Evolutionary conservation across 1,284 basidiomycete species (phyloP).

Genomic region (Austroboletus novae-zelandiae): DNA sequence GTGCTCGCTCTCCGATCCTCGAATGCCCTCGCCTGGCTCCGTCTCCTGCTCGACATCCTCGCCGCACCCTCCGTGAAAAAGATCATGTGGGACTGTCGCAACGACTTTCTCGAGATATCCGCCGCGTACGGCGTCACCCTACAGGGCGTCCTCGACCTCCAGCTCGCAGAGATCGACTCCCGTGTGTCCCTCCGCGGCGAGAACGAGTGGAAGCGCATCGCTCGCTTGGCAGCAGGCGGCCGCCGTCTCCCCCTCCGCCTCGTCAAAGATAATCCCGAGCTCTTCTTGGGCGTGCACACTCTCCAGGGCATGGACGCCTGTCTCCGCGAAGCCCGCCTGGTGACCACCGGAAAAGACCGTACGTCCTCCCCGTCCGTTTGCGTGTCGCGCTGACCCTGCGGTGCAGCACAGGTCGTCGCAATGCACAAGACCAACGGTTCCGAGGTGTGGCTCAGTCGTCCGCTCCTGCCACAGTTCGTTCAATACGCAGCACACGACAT

Average conservation of each 20-base stretch:
- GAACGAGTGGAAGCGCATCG: conserved; percentile 29
- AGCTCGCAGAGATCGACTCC: conserved; percentile 40
- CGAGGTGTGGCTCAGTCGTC: conserved; percentile 36
- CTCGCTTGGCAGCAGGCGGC: conserved; percentile 29
- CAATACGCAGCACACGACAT: conserved; percentile 44
- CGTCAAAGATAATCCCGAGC: conserved; percentile 24
- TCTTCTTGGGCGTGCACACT: conserved; percentile 32
- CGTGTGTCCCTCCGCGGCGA: conserved; percentile 32
- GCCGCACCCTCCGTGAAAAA: conserved; percentile 33
- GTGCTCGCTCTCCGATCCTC: conserved; percentile 30
- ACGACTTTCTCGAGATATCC: conserved; percentile 41
- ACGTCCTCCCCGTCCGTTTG: neutral
- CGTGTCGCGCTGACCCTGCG: neutral
- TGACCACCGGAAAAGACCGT: conserved; percentile 30
- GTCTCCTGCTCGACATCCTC: conserved; percentile 30
- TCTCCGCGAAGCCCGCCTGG: conserved; percentile 15
- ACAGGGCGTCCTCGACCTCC: conserved; percentile 40
- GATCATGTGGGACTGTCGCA: conserved; percentile 46
- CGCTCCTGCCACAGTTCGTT: conserved; percentile 35
- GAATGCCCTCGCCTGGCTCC: conserved; percentile 19
- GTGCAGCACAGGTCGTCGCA: conserved; percentile 35
- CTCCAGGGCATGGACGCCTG: conserved; percentile 33
- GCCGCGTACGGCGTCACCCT: conserved; percentile 31
- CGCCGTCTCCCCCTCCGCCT: conserved; percentile 26
- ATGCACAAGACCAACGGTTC: conserved; percentile 37